Percentiles rank a stretch among this genome's conserved stretches.
These are phyloP conservation scores for Sporothrix mexicana DNA, from an alignment of 2,329 filamentous ascomycete genomes.

Conservation along the genomic window DNA sequence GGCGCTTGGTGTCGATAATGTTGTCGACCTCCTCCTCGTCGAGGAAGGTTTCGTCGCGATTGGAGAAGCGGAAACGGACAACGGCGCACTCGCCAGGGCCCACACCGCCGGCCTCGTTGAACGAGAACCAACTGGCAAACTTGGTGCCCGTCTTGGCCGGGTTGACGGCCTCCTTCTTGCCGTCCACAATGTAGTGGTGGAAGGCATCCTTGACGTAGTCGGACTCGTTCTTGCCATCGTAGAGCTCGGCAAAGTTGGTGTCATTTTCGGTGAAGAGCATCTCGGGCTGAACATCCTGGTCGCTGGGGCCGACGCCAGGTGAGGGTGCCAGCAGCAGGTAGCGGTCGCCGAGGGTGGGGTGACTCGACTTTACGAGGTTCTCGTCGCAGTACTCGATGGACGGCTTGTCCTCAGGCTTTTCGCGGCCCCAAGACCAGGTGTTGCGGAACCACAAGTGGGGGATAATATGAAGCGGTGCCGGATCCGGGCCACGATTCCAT, in stretches of 20 bases:
- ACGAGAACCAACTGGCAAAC: slow-evolving; percentile 87
- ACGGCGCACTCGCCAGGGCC: slow-evolving; percentile 91
- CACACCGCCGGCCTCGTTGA: slow-evolving; percentile 88
- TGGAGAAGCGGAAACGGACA: slow-evolving; percentile 87
- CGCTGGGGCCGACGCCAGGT: slow-evolving; percentile 77
- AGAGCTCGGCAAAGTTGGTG: slow-evolving; percentile 81
- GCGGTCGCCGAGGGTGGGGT: slow-evolving; percentile 79
- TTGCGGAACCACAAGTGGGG: slow-evolving; percentile 98
- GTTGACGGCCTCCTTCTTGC: slow-evolving; percentile 81
- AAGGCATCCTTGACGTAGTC: slow-evolving; percentile 95
- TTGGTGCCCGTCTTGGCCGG: slow-evolving; percentile 83
- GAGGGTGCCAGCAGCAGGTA: slow-evolving; percentile 88
- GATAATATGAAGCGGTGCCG: slow-evolving; percentile 89
- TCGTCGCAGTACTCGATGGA: slow-evolving; percentile 71
- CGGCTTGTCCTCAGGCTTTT: slow-evolving; percentile 77
- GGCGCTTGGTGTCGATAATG: slow-evolving; percentile 80
- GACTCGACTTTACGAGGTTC: slow-evolving; percentile 75
- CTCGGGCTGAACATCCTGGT: slow-evolving; percentile 82
- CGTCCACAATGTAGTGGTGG: slow-evolving; percentile 83
- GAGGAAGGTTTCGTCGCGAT: slow-evolving; percentile 74
- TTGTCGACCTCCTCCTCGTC: slow-evolving; percentile 94
- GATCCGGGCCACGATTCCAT: slow-evolving; percentile 91
- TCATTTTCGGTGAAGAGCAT: slow-evolving; percentile 96
- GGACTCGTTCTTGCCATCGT: slow-evolving; percentile 76
- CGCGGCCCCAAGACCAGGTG: slow-evolving; percentile 93